Conservation (phyloP, 345 rosid genomes). For the Chamaenerion angustifolium region DNA sequence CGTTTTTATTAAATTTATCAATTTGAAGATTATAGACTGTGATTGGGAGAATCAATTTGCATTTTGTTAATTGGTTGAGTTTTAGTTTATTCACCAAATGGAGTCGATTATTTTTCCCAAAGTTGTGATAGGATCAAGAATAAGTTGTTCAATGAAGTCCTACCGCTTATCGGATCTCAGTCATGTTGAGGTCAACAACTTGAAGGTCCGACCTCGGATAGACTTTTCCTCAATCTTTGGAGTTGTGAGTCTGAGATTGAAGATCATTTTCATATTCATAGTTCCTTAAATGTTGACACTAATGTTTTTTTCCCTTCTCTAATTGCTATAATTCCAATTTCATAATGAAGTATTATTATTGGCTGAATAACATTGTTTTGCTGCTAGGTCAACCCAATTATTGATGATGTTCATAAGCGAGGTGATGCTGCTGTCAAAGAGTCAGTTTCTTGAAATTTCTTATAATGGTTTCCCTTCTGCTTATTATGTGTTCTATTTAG, state of each 20-base stretch:
- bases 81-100: too few species aligned
- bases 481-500: too few species aligned
- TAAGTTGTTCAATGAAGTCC: slow-evolving; percentile 62
- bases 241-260: slow-evolving; percentile 19
- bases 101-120: too few species aligned
- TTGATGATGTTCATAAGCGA: slow-evolving; percentile 55
- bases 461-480: not conserved
- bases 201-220: slow-evolving; percentile 74
- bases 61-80: too few species aligned
- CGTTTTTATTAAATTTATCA: too few species aligned
- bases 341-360: not conserved
- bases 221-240: slow-evolving; percentile 69
- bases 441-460: slow-evolving; percentile 18
- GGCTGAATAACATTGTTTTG: not conserved
- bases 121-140: slow-evolving; percentile 14
- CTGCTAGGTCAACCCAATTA: slow-evolving; percentile 55
- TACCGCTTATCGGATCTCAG: slow-evolving; percentile 54
- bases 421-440: slow-evolving; percentile 84
- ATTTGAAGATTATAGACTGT: too few species aligned
- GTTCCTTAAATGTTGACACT: too few species aligned
- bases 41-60: too few species aligned
- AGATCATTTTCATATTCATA: not conserved
- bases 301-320: too few species aligned
- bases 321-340: not conserved
- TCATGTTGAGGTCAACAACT: slow-evolving; percentile 30